Evolutionary conservation across 2,329 filamentous ascomycete genomes (phyloP).

Genomic region (Talaromyces sp.): DNA sequence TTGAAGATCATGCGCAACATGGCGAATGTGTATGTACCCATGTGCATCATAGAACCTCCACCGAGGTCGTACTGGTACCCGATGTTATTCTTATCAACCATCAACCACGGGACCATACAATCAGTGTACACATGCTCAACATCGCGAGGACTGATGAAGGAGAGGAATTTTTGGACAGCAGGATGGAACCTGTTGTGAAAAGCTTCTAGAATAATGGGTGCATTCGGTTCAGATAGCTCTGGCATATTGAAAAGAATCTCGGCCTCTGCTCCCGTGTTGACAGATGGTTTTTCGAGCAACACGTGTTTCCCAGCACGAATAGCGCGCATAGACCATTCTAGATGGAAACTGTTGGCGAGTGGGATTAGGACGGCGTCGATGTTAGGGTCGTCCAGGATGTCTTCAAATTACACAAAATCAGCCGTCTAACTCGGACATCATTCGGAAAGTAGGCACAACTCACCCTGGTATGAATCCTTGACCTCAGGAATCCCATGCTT

Average conservation of each 20-base stretch:
- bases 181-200: constrained; percentile 49
- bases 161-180: constrained; percentile 37
- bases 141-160: constrained; percentile 33
- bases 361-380: constrained; percentile 47
- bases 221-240: constrained; percentile 17
- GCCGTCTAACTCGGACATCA: constrained; percentile 1
- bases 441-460: constrained; percentile 34
- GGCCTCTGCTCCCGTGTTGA: constrained; percentile 41
- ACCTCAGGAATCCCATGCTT: constrained; percentile 49
- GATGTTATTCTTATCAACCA: constrained; percentile 36
- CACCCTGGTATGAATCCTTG: constrained; percentile 45
- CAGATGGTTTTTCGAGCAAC: constrained; percentile 49
- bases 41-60: constrained; percentile 30
- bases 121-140: constrained; percentile 31
- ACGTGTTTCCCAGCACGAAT: constrained; percentile 50
- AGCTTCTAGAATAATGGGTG: constrained; percentile 48
- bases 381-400: constrained; percentile 23
- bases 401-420: not conserved
- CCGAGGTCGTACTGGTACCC: constrained; percentile 39
- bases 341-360: constrained; percentile 31
- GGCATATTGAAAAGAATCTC: constrained; percentile 37
- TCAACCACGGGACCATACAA: constrained; percentile 24
- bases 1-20: constrained; percentile 35
- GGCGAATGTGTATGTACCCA: constrained; percentile 35
- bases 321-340: constrained; percentile 45